Base-by-base conservation (phyloP, 78 protist species). In the Dictyostelium purpureum region DNA sequence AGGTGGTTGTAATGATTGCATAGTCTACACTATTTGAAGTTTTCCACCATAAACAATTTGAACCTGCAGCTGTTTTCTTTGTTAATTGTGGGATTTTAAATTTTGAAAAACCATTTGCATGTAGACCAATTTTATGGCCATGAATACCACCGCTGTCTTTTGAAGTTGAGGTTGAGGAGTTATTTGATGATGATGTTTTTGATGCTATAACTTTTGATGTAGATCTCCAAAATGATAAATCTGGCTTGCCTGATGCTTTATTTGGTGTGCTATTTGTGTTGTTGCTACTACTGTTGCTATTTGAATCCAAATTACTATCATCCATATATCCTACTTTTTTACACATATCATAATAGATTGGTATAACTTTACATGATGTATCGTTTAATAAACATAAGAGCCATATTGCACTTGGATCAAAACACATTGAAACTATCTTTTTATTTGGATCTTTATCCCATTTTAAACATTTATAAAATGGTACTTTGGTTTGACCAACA, bases 401-500 rank as follows among this genome's bases (percentile, higher is more conserved):
- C 91, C 91, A 93, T 35, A 76, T 78, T 31, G 93, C 96, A 35
- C 52, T 75, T 6, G 90, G 93, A 57, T 93, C 92, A 54, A 82
- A 93, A 45, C 77, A 45, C 96, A 93, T 93, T 24, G 83, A 51
- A 16, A 93, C 93, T 26, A 93, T 93, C 57, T 37, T 73, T 63
- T 85, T 77, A 9, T 42, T 2, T 24, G 73, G 75, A 19, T 93
- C 96, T 40, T 47, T 65, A 31, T 65, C 54, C 96, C 96, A 93
- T 70, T 59, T 90, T 31, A 93, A 42, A 61, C 79, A 77, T 45
- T 85, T 82, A 51, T 87, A 78, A 38, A 45, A 66, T 28, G 96
- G 93, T 47, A 93, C 96, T 75, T 69, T 69, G 54, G 88, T 93
- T 24, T 83, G 94, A 24, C 92, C 96, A 40, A 93, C 92, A 87